phyloP scores from a whole-genome alignment of 331 rosid species.

The Dryas integrifolia region DNA sequence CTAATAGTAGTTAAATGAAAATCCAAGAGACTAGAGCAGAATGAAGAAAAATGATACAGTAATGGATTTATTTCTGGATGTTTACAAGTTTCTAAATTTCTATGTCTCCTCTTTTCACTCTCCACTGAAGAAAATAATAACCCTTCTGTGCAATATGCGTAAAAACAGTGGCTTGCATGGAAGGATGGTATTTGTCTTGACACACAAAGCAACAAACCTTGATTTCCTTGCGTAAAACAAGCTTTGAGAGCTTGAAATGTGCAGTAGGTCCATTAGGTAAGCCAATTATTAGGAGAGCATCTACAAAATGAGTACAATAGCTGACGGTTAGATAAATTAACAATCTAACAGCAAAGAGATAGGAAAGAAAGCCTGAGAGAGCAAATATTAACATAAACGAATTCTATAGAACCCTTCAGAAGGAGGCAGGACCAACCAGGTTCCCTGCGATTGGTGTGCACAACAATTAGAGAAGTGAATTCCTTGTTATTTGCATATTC shows the following conservation, averaged over 20 bases:
- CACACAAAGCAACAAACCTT: conserved; percentile 47
- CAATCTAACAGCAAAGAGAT: background rate
- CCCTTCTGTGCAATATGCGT: background rate
- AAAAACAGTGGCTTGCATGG: background rate
- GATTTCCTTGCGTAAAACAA: conserved; percentile 83
- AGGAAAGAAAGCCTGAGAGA: background rate
- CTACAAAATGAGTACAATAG: conserved; percentile 40
- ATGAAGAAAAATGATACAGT: background rate
- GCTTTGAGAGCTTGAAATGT: conserved; percentile 85
- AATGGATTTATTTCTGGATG: background rate
- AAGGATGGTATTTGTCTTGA: background rate
- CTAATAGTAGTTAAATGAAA: background rate
- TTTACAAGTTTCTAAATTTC: background rate
- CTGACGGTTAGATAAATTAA: conserved; percentile 6
- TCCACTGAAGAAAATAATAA: background rate
- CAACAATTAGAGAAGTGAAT: conserved; percentile 81
- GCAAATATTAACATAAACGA: conserved; percentile 12
- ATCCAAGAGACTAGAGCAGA: background rate
- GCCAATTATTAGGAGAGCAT: conserved; percentile 74
- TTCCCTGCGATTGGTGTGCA: conserved; percentile 93
- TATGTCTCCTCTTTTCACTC: background rate
- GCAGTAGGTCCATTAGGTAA: conserved; percentile 91
- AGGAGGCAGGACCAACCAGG: conserved; percentile 56
- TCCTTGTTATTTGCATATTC: conserved; percentile 86
- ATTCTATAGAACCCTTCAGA: conserved; percentile 19